These are phyloP conservation scores for Aspergillus sclerotioniger DNA, from an alignment of 495 filamentous ascomycete species.

Conservation along the genomic window DNA sequence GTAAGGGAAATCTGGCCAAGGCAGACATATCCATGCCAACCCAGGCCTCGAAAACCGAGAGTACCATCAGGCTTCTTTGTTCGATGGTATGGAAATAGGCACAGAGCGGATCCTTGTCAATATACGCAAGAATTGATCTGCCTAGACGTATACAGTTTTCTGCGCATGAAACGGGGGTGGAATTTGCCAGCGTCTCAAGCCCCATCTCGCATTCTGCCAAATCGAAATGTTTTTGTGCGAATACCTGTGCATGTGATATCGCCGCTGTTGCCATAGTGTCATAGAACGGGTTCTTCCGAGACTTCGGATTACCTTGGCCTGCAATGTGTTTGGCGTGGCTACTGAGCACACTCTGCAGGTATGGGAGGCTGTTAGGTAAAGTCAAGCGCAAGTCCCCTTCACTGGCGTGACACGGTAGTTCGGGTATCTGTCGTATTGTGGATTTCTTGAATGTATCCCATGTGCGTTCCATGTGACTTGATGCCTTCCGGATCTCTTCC, in stretches of 20 bases:
- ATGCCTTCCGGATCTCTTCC: constrained; percentile 22
- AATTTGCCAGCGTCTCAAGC: no score
- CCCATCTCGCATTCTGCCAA: not conserved
- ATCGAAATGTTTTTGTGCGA: not conserved
- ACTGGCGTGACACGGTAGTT: constrained; percentile 35
- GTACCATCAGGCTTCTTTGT: not conserved
- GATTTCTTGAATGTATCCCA: constrained; percentile 32
- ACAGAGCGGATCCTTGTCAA: not conserved
- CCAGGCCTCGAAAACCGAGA: not conserved
- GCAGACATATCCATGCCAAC: not conserved
- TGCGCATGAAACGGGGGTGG: no score
- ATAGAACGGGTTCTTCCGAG: not conserved
- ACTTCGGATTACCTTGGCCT: no score
- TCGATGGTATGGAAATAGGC: not conserved
- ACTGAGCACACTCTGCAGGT: not conserved
- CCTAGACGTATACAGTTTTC: not conserved
- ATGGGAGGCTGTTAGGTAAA: constrained; percentile 38
- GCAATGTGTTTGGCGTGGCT: not conserved
- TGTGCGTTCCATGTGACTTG: not conserved
- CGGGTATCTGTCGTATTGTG: constrained; percentile 27
- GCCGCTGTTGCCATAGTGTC: not conserved
- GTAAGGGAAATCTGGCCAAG: not conserved
- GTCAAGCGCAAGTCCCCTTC: constrained; percentile 28
- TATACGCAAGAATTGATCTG: not conserved
- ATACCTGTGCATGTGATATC: not conserved